A percentile compares a stretch with the other conserved stretches of the same genome.
phyloP scores from a whole-genome alignment of 2,329 filamentous ascomycete genomes.

The Penicillium sp. region DNA sequence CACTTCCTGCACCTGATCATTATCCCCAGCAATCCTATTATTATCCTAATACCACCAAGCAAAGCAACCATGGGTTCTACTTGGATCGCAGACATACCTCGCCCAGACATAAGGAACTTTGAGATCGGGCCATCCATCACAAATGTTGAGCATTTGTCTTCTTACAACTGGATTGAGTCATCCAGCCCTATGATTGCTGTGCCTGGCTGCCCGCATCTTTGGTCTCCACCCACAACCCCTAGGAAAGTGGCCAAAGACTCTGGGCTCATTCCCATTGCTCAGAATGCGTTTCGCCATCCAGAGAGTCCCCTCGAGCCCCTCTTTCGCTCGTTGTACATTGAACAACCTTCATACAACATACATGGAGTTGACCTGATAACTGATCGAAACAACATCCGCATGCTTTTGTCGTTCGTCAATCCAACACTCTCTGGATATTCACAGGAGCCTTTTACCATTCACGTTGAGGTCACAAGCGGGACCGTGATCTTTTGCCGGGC shows the following conservation, averaged over 20 bases:
- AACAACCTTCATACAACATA: slow-evolving; percentile 39
- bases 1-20: no score
- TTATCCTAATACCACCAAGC: no score
- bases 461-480: slow-evolving; percentile 38
- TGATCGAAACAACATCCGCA: slow-evolving; percentile 50
- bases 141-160: no score
- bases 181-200: no score
- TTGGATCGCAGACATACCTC: no score
- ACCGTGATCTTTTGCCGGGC: slow-evolving; percentile 42
- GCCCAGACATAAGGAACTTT: no score
- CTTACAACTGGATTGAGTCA: no score
- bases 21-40: no score
- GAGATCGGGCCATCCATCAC: background rate
- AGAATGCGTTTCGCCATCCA: slow-evolving; percentile 48
- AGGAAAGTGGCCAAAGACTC: background rate
- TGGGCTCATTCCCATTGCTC: slow-evolving; percentile 38
- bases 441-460: slow-evolving; percentile 29
- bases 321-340: slow-evolving; percentile 44
- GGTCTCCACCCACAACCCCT: no score
- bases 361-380: slow-evolving; percentile 42
- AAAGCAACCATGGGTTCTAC: no score
- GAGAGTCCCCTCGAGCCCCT: slow-evolving; percentile 47
- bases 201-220: no score
- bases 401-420: slow-evolving; percentile 47
- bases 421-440: slow-evolving; percentile 37